Evolutionary conservation across 768 basidiomycete genomes (phyloP).

Genomic region (Boletus subparvulus): DNA sequence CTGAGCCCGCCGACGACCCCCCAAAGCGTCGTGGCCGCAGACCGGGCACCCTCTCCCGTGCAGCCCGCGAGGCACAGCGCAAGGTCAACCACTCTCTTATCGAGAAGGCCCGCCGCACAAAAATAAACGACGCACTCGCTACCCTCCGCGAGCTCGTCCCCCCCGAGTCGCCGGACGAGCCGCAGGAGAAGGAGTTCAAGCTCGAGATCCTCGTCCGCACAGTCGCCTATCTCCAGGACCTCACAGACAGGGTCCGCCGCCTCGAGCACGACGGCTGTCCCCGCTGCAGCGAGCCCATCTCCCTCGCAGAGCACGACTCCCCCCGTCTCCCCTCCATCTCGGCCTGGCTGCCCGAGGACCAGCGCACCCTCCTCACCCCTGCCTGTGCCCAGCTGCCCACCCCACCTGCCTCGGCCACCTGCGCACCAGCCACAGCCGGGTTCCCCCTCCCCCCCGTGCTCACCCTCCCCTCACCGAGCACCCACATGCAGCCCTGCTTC

Average conservation of each 20-base stretch:
- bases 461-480: conserved; percentile 37
- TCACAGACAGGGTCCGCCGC: conserved; percentile 54
- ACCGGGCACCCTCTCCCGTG: conserved; percentile 69
- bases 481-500: conserved; percentile 23
- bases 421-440: conserved; percentile 39
- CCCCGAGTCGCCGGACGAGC: conserved; percentile 25
- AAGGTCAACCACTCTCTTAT: conserved; percentile 95
- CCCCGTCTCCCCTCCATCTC: conserved; percentile 65
- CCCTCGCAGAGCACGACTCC: neutral
- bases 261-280: conserved; percentile 37
- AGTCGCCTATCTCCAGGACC: conserved; percentile 72
- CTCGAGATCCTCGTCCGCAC: conserved; percentile 86
- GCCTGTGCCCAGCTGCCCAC: conserved; percentile 43
- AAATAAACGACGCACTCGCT: conserved; percentile 90
- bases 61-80: conserved; percentile 80
- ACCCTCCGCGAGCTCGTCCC: conserved; percentile 80
- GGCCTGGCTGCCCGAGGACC: conserved; percentile 57
- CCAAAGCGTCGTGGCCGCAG: conserved; percentile 70
- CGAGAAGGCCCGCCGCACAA: conserved; percentile 89
- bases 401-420: conserved; percentile 56
- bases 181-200: conserved; percentile 73
- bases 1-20: conserved; percentile 23
- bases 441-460: conserved; percentile 41
- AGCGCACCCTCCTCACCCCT: conserved; percentile 27
- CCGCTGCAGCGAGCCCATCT: conserved; percentile 22